Evolutionary conservation across 441 rosid species (phyloP).

Genomic region (Erodium trifolium): DNA sequence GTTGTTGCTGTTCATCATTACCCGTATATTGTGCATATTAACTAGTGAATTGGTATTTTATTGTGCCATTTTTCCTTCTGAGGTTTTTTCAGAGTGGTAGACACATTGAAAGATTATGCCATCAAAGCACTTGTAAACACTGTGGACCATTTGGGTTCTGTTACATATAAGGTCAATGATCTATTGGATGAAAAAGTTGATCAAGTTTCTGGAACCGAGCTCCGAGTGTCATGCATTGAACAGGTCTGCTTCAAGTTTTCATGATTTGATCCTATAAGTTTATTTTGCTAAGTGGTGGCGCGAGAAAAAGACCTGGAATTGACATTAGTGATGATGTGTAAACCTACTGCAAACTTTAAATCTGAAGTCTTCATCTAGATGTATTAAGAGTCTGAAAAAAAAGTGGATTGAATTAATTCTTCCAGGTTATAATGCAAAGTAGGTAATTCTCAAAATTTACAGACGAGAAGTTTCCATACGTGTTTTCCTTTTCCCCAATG

Average conservation of each 20-base stretch:
- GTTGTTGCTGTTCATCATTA: constrained; percentile 21
- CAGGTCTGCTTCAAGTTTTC: constrained; percentile 44
- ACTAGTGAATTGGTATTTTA: constrained; percentile 3
- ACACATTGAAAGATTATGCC: constrained; percentile 84
- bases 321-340: not conserved
- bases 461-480: not conserved
- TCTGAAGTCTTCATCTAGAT: not conserved
- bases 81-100: constrained; percentile 60
- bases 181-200: constrained; percentile 77
- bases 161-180: constrained; percentile 76
- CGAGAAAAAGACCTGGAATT: not conserved
- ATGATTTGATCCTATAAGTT: not conserved
- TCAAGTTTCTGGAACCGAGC: constrained; percentile 66
- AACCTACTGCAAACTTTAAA: constrained; percentile 1
- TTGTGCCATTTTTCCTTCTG: constrained; percentile 4
- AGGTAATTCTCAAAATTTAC: not conserved
- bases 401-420: not conserved
- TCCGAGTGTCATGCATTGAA: constrained; percentile 69
- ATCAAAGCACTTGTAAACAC: constrained; percentile 88
- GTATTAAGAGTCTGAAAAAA: not conserved
- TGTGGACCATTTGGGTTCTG: constrained; percentile 90
- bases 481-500: not conserved
- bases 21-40: not conserved
- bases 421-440: not conserved
- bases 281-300: not conserved